Conservation (phyloP, 441 rosid species). For the Gossypium aridum region DNA sequence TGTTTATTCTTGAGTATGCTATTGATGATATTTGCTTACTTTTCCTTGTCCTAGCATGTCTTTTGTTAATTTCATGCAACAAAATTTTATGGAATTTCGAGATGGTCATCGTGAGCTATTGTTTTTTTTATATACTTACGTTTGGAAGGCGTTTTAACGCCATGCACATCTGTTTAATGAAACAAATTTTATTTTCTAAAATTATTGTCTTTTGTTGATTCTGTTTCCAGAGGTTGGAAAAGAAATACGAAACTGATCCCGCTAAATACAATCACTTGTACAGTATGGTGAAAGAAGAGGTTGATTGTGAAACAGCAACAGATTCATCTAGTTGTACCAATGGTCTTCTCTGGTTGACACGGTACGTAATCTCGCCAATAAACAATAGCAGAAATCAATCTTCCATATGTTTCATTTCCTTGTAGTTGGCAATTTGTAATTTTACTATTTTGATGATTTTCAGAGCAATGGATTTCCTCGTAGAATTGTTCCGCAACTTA, state of each 20-base stretch:
- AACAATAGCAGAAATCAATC: background rate
- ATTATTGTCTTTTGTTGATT: background rate
- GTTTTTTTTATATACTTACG: background rate
- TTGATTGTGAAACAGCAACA: slow-evolving; percentile 65
- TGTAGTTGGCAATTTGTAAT: background rate
- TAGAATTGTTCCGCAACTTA: slow-evolving; percentile 74
- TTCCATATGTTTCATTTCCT: background rate
- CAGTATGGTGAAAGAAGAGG: slow-evolving; percentile 72
- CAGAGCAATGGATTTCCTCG: slow-evolving; percentile 94
- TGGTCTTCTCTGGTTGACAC: slow-evolving; percentile 93
- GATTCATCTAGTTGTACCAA: slow-evolving; percentile 85
- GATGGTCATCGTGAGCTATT: background rate
- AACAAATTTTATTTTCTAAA: background rate
- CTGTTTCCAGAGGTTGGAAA: slow-evolving; percentile 69
- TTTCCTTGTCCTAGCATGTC: background rate
- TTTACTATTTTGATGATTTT: slow-evolving; percentile 12
- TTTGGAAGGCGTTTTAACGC: background rate
- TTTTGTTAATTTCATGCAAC: background rate
- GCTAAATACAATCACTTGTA: slow-evolving; percentile 51
- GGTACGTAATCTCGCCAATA: slow-evolving; percentile 28
- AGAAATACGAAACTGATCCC: slow-evolving; percentile 58
- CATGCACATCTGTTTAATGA: background rate
- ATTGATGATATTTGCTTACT: background rate
- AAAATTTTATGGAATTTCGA: background rate
- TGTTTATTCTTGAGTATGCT: background rate